Evolutionary conservation across 2,329 filamentous ascomycete species (phyloP).

Genomic region (Pleomassaria siparia): DNA sequence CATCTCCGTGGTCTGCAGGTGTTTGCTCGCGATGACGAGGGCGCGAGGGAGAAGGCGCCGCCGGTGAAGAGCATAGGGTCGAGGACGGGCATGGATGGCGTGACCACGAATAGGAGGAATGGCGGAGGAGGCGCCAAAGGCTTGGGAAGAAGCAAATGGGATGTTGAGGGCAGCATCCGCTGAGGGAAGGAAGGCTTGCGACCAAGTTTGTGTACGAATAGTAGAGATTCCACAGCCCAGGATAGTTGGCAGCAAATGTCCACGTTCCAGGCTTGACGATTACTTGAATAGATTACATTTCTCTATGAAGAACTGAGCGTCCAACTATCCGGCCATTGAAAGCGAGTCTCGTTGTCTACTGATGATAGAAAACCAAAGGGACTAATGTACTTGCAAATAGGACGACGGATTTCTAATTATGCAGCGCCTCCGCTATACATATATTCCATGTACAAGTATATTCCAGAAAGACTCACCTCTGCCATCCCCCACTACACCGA

Average conservation of each 20-base stretch:
- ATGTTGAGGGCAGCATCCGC: slow-evolving; percentile 21
- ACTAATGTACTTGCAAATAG: not conserved
- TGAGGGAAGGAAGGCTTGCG: not conserved
- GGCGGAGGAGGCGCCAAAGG: slow-evolving; percentile 9
- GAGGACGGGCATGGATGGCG: slow-evolving; percentile 20
- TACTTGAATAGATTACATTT: no score
- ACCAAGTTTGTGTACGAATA: no score
- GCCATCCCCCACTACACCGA: no score
- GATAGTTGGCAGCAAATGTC: no score
- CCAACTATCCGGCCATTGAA: not conserved
- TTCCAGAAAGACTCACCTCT: no score
- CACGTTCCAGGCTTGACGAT: no score
- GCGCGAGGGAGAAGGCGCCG: not conserved
- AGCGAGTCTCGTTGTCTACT: no score
- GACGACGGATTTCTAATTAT: not conserved
- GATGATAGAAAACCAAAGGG: not conserved
- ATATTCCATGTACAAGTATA: not conserved
- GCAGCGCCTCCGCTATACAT: slow-evolving; percentile 7
- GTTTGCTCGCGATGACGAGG: slow-evolving; percentile 56
- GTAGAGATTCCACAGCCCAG: no score
- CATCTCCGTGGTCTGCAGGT: slow-evolving; percentile 92
- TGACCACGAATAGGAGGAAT: slow-evolving; percentile 20
- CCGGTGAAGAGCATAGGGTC: not conserved
- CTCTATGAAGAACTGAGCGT: no score
- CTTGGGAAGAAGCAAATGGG: slow-evolving; percentile 17